Conservation (phyloP, 768 basidiomycete species). For the Dacryopinax spathularia region DNA sequence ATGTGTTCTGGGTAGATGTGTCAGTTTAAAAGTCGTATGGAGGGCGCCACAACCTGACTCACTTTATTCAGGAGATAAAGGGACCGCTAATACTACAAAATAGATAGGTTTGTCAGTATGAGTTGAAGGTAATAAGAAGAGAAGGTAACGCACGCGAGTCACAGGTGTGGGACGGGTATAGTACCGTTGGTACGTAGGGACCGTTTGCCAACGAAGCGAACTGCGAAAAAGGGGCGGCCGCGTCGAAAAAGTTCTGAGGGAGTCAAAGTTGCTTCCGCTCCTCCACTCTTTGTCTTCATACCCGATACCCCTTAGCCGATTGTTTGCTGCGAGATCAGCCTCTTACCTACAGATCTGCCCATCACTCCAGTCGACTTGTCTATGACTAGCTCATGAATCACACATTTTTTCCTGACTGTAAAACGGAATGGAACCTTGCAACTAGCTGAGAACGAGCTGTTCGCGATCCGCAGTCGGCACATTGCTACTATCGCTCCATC, state of each 20-base stretch:
- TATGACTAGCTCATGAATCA: no score
- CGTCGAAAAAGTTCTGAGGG: slow-evolving; percentile 2
- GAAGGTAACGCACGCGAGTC: slow-evolving; percentile 1
- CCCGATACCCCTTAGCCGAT: no score
- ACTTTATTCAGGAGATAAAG: neutral
- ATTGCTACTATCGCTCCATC: no score
- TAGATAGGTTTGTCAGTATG: neutral
- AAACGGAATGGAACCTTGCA: no score
- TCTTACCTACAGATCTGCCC: no score
- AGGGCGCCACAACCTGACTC: neutral
- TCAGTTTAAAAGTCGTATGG: neutral
- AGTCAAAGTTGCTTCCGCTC: neutral
- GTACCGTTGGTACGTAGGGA: neutral
- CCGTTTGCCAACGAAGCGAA: neutral
- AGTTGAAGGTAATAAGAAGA: neutral
- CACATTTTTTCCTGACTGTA: no score
- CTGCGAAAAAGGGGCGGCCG: neutral
- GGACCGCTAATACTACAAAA: no score
- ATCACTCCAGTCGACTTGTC: no score
- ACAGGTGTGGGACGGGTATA: neutral
- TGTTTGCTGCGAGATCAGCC: no score
- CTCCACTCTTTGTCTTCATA: neutral
- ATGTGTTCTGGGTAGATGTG: neutral
- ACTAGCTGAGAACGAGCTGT: no score
- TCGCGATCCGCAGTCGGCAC: no score